Evolutionary conservation across 768 basidiomycete species (phyloP), one percentile per base, ranked within the genome.

Genomic region (Hirschioporus abietinus): DNA sequence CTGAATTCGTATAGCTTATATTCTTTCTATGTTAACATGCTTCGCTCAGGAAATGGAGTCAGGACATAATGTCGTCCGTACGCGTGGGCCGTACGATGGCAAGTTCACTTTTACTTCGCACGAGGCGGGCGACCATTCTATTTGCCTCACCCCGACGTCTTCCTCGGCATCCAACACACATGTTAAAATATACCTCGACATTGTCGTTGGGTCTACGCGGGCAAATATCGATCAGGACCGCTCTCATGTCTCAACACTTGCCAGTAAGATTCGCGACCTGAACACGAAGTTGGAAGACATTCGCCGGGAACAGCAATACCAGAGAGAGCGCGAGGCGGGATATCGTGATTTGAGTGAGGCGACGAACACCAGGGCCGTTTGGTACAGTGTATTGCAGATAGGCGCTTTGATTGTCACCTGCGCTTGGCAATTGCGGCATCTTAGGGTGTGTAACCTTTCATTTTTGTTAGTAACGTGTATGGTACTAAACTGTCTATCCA

Each of bases 51-150:
- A 99, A 82, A 84, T 94, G 70, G 88, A 92, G 42, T 88, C 84
- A 1, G 86, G 87, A 1, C 90, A 98, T 71, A 78, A 82, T 64
- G 91, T 98, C 18, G 94, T 93, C 58, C 90, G 90, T 72, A 95
- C 95, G 9, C 87, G 88, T n/a, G 97, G 97, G 1, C 92, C 95
- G 6, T 81, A 88, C 25, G 91, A 96, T 63, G 92, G 97, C 30
- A 87, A 87, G 66, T 99, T 99, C 80, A 99, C 97, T 0, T 99
- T 99, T 74, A 98, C 97, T 27, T 97, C 96, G 5, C 95, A 97
- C 75, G 94, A 96, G 68, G 85, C 96, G 30, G 96, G 96, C 62
- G 97, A 99, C 81, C 97, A 99, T 80, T 89, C 92, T 64, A 97
- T 99, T 74, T 99, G 97, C 75, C 86, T 99, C 63, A 92, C 93